Evolutionary conservation across 2,329 filamentous ascomycete species (phyloP), one percentile per base, ranked within the genome.

Genomic region (Pyrenochaeta sp.): DNA sequence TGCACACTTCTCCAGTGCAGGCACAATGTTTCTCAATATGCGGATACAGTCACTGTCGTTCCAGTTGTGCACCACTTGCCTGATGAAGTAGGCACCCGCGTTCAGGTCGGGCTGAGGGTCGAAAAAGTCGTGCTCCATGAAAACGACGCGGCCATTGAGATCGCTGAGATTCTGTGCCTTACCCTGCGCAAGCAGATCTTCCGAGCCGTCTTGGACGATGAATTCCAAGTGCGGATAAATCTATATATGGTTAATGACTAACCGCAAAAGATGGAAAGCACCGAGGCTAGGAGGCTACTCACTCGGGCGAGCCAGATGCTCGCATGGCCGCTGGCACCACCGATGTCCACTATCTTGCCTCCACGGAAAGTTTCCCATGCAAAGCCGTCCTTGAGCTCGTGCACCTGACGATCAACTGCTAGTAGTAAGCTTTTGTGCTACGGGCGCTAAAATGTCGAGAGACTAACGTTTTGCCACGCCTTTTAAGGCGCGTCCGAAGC

Each of bases 11-110:
- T 62, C 61, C 45, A 74, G 43, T 3, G 60, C 71, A 1, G 69
- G 65, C 3, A 68, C 41, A 7, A 73, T 26, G 4, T 51, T 44
- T 13, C 45, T 41, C 10, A 74, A 41, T 24, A 75, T 72, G n/a
- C 44, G 57, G n/a, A 65, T 51, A 19, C 56, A 58, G 19, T 73
- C 61, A 13, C 53, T 53, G 42, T 74, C 69, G 11, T 53, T 53
- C 69, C 67, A 73, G 41, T 76, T 73, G 48, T 74, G 73, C 19
- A 70, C 47, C 10, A 69, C 53, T 39, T 65, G 63, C n/a, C 72
- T 65, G 15, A 74, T 55, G n/a, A 75, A 47, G 43, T 68, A 76
- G 4, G 65, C 60, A 28, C 57, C 48, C 7, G 67, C 64, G 10
- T 57, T 41, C 7, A 54, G 43, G 6, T 64, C 30, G 0, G 71